These are phyloP conservation scores for Kluyveromyces nonfermentans DNA, from an alignment of 805 yeast genomes.

Conservation along the genomic window DNA sequence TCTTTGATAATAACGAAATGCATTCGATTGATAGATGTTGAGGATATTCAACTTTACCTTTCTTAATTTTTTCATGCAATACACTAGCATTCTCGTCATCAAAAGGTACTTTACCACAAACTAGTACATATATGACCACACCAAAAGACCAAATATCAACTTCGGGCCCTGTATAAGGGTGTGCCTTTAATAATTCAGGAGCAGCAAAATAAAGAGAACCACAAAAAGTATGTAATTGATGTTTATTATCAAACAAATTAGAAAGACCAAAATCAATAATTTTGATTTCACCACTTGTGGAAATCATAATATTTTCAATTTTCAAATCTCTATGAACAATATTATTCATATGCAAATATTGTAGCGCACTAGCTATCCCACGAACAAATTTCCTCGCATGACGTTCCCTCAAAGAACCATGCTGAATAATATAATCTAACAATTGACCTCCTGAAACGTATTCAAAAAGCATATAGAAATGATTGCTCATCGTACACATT, in stretches of 20 bases:
- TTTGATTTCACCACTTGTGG: constrained; percentile 87
- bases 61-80: constrained; percentile 86
- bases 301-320: constrained; percentile 92
- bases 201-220: constrained; percentile 98
- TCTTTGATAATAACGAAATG: constrained; percentile 66
- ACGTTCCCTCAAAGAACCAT: constrained; percentile 86
- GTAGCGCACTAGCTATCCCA: constrained; percentile 88
- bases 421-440: constrained; percentile 93
- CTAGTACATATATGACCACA: constrained; percentile 86
- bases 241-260: constrained; percentile 64
- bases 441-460: constrained; percentile 96
- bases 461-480: constrained; percentile 93
- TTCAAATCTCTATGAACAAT: constrained; percentile 95
- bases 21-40: constrained; percentile 71
- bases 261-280: constrained; percentile 95
- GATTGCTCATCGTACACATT: constrained; percentile 93
- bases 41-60: constrained; percentile 90
- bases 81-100: constrained; percentile 91
- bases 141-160: constrained; percentile 99
- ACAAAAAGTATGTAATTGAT: constrained; percentile 83
- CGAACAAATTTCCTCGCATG: constrained; percentile 93
- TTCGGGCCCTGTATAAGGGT: constrained; percentile 92
- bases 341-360: constrained; percentile 87
- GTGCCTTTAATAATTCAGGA: constrained; percentile 87
- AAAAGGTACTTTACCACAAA: constrained; percentile 96